phyloP scores from a whole-genome alignment of 2,329 filamentous ascomycete species.

The Drechmeria coniospora region DNA sequence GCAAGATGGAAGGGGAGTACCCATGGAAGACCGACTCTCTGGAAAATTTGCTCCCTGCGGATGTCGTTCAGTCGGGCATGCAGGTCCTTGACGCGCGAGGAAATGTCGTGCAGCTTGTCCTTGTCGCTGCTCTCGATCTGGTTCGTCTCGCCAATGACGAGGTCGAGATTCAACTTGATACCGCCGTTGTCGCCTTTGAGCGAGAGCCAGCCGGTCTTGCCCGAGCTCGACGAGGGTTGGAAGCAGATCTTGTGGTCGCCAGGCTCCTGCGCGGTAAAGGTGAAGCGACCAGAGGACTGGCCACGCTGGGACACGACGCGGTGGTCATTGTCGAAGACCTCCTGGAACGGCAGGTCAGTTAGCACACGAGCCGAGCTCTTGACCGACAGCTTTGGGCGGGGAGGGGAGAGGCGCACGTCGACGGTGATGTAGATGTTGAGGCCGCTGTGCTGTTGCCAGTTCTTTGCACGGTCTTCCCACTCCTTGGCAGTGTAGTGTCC shows the following conservation, averaged over 20 bases:
- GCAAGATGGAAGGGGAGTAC: neutral
- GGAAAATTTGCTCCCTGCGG: slow-evolving; percentile 87
- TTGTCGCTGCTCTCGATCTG: slow-evolving; percentile 90
- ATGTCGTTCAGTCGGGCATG: slow-evolving; percentile 81
- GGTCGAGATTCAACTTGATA: slow-evolving; percentile 72
- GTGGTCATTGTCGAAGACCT: slow-evolving; percentile 96
- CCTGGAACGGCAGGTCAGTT: slow-evolving; percentile 28
- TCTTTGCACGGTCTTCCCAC: slow-evolving; percentile 53
- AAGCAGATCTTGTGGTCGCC: slow-evolving; percentile 96
- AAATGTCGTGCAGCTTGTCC: slow-evolving; percentile 79
- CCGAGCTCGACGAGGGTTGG: slow-evolving; percentile 61
- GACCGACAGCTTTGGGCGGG: too few relatives aligned
- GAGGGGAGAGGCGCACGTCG: slow-evolving; percentile 39
- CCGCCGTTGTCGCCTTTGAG: slow-evolving; percentile 51
- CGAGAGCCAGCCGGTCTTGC: slow-evolving; percentile 57
- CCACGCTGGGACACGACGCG: slow-evolving; percentile 83
- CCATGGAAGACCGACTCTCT: slow-evolving; percentile 46
- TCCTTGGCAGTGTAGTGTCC: slow-evolving; percentile 82
- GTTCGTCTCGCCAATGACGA: slow-evolving; percentile 88
- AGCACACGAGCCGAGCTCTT: neutral
- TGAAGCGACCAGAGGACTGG: slow-evolving; percentile 65
- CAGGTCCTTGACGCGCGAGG: slow-evolving; percentile 75
- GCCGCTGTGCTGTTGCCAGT: slow-evolving; percentile 58
- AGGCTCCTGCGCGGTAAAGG: slow-evolving; percentile 86
- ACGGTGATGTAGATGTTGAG: slow-evolving; percentile 82